These are phyloP conservation scores for Agrocybe pediades DNA, from an alignment of 768 basidiomycete genomes.

Conservation along the genomic window DNA sequence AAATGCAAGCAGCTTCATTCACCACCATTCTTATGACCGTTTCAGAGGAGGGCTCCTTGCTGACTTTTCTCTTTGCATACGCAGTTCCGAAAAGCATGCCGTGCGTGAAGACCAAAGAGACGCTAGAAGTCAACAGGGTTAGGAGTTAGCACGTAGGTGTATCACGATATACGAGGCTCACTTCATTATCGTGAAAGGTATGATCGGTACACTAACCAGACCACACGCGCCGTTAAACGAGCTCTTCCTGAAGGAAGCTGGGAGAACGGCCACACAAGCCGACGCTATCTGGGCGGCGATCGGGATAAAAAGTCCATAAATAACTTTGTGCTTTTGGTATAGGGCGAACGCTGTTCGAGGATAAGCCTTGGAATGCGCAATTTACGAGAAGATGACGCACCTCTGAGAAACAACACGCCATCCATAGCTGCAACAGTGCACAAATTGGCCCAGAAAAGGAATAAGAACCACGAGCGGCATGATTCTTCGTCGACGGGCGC, in stretches of 20 bases:
- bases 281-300: neutral
- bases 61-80: neutral
- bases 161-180: neutral
- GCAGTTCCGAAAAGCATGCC: neutral
- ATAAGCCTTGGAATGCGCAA: too few relatives aligned
- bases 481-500: neutral
- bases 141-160: neutral
- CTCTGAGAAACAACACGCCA: neutral
- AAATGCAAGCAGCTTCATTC: neutral
- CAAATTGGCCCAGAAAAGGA: neutral
- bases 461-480: neutral
- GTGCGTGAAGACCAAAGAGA: neutral
- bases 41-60: neutral
- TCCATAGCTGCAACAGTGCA: neutral
- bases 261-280: neutral
- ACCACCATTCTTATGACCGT: neutral
- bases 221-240: neutral
- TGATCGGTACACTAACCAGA: neutral
- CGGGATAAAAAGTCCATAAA: neutral
- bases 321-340: neutral
- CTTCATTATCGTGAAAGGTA: neutral
- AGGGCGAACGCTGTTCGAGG: neutral
- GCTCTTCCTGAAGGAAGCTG: neutral
- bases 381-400: neutral
- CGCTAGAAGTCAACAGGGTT: neutral